phyloP scores from a whole-genome alignment of 495 filamentous ascomycete genomes.

The Aspergillus panamensis region DNA sequence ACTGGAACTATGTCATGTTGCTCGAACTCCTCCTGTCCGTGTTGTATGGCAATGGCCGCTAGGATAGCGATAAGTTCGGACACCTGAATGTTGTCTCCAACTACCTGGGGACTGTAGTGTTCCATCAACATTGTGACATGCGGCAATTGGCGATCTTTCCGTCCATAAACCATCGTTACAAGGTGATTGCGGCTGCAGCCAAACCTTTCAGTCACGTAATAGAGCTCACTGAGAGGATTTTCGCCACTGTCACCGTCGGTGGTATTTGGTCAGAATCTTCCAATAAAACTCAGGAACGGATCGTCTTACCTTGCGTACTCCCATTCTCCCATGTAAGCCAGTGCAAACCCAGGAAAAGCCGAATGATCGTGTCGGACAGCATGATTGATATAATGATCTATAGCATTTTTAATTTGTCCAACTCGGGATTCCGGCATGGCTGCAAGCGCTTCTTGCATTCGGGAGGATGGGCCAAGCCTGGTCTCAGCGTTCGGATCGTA shows the following conservation, averaged over 20 bases:
- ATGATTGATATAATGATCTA: not conserved
- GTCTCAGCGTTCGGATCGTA: not conserved
- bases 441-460: not conserved
- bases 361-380: not conserved
- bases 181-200: not conserved
- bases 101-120: not conserved
- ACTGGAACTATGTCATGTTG: not conserved
- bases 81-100: not conserved
- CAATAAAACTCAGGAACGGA: not conserved
- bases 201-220: not conserved
- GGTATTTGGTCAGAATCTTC: not conserved
- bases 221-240: not conserved
- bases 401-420: not conserved
- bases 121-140: not conserved
- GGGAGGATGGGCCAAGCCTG: not conserved
- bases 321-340: not conserved
- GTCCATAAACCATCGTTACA: not conserved
- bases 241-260: not conserved
- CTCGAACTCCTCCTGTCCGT: not conserved
- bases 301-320: not conserved
- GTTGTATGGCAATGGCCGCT: not conserved
- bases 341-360: not conserved
- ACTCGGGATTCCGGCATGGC: not conserved
- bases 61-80: not conserved
- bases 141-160: not conserved